Evolutionary conservation across 2,329 filamentous ascomycete genomes (phyloP).

Genomic region (Fusarium setosum): DNA sequence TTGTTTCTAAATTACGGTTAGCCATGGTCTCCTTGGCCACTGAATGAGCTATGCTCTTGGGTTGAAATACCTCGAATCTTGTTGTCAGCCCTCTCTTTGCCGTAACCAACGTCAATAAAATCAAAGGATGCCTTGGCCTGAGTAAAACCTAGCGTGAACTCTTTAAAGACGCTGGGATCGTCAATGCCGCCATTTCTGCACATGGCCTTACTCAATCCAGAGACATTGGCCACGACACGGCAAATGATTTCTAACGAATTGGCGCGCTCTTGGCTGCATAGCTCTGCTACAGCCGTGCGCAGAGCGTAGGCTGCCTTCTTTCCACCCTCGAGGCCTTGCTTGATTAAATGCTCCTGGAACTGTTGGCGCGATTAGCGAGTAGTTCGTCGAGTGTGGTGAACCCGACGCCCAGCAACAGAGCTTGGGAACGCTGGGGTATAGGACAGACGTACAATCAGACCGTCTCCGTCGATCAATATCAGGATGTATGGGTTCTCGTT

Average conservation of each 20-base stretch:
- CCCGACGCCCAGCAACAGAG: neutral
- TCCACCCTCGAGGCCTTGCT: slow-evolving; percentile 66
- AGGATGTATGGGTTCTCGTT: slow-evolving; percentile 69
- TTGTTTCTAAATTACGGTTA: slow-evolving; percentile 54
- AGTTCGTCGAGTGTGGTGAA: neutral
- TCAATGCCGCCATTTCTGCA: slow-evolving; percentile 59
- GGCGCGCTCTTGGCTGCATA: slow-evolving; percentile 55
- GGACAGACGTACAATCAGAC: slow-evolving; percentile 61
- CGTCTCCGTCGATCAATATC: slow-evolving; percentile 72
- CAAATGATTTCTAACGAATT: slow-evolving; percentile 65
- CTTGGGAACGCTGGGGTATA: neutral
- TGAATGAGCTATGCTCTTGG: neutral
- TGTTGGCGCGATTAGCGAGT: slow-evolving; percentile 43
- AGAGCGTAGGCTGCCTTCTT: slow-evolving; percentile 64
- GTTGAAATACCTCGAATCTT: slow-evolving; percentile 67
- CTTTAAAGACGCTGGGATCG: slow-evolving; percentile 58
- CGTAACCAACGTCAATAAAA: slow-evolving; percentile 71
- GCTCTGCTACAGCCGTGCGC: slow-evolving; percentile 58
- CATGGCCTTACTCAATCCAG: slow-evolving; percentile 62
- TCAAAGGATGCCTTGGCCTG: slow-evolving; percentile 70
- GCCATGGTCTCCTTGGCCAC: neutral
- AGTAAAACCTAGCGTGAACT: slow-evolving; percentile 71
- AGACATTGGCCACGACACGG: slow-evolving; percentile 67
- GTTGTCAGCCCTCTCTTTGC: slow-evolving; percentile 67
- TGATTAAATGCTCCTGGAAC: slow-evolving; percentile 68